phyloP scores from a whole-genome alignment of 495 filamentous ascomycete species.

The Penicillium cinerascens region DNA sequence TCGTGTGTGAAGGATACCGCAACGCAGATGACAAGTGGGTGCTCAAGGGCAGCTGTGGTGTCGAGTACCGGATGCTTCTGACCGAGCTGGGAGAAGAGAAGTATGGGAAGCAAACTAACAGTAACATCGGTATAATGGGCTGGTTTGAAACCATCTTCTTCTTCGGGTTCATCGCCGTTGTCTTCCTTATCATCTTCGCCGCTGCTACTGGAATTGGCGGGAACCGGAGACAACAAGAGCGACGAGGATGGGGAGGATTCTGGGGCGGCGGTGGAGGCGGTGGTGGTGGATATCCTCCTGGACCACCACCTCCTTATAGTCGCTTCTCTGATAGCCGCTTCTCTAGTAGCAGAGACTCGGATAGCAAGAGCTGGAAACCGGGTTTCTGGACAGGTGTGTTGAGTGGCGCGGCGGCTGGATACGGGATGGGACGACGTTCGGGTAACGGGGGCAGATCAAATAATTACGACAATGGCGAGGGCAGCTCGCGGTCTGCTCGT shows the following conservation, averaged over 20 bases:
- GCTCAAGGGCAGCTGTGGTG: constrained; percentile 85
- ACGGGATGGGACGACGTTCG: constrained; percentile 58
- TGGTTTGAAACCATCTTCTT: constrained; percentile 35
- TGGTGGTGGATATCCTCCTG: constrained; percentile 45
- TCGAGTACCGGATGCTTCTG: constrained; percentile 80
- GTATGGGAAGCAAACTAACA: constrained; percentile 47
- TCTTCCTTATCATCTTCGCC: constrained; percentile 31
- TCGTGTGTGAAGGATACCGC: constrained; percentile 87
- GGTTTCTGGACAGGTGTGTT: constrained; percentile 85
- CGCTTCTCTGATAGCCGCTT: constrained; percentile 47
- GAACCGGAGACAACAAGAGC: constrained; percentile 3
- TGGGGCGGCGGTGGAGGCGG: constrained; percentile 48
- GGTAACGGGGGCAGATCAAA: constrained; percentile 13
- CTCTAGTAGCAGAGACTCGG: constrained; percentile 34
- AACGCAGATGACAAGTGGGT: constrained; percentile 73
- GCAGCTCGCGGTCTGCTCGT: constrained; percentile 46
- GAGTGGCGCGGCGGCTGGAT: constrained; percentile 67
- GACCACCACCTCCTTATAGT: constrained; percentile 60
- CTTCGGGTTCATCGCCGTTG: constrained; percentile 48
- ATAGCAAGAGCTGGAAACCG: constrained; percentile 64
- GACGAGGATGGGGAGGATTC: constrained; percentile 29
- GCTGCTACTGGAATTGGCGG: constrained; percentile 16
- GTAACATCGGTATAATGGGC: constrained; percentile 12
- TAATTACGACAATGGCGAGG: constrained; percentile 43
- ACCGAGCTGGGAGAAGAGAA: constrained; percentile 76